Percentiles rank a stretch among this genome's conserved stretches.
Conservation (phyloP, 805 yeast genomes). For the Pichia nakasei region DNA sequence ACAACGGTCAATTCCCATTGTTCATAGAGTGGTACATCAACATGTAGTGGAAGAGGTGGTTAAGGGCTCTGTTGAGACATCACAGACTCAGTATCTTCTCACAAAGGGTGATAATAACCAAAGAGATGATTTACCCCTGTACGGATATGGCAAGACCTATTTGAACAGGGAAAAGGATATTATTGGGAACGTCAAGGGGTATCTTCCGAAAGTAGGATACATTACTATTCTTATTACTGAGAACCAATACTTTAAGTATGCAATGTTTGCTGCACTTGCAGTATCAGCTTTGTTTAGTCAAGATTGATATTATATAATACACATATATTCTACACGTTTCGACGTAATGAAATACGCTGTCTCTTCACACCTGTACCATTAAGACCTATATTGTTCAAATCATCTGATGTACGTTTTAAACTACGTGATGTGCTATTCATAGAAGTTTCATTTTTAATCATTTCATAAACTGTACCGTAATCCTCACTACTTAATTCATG, state of each 20-base stretch:
- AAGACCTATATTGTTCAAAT: background rate
- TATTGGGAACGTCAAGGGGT: conserved; percentile 87
- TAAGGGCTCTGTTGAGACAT: conserved; percentile 8
- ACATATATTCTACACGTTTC: background rate
- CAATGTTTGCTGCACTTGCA: conserved; percentile 66
- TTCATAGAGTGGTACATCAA: conserved; percentile 86
- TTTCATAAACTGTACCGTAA: background rate
- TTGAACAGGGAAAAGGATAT: conserved; percentile 70
- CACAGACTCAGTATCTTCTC: conserved; percentile 49
- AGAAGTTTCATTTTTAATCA: background rate
- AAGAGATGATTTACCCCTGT: conserved; percentile 80
- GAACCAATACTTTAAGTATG: conserved; percentile 72
- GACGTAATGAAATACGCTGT: background rate
- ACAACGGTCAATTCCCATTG: conserved; percentile 85
- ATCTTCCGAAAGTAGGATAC: conserved; percentile 84
- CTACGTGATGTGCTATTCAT: background rate
- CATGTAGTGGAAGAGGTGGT: conserved; percentile 39
- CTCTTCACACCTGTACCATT: background rate
- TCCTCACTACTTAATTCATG: background rate
- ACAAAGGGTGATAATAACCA: conserved; percentile 97
- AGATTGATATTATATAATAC: conserved; percentile 38
- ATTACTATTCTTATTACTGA: conserved; percentile 88
- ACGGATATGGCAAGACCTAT: conserved; percentile 67
- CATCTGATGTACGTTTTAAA: background rate
- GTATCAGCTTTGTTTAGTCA: conserved; percentile 55